Evolutionary conservation across 768 basidiomycete species (phyloP).

Genomic region (Collybia sordida): DNA sequence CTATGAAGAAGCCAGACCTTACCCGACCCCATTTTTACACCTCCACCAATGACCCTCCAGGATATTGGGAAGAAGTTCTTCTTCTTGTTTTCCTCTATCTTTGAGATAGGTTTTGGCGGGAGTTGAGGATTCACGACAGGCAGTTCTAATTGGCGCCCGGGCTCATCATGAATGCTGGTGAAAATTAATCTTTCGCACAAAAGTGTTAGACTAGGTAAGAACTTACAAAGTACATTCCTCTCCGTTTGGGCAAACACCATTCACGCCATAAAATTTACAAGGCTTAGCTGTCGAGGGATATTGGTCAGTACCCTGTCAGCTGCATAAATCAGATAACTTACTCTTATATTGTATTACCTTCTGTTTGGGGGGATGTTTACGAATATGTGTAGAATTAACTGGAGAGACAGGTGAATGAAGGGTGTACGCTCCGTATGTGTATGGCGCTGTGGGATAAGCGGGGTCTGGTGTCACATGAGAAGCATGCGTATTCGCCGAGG

Average conservation of each 20-base stretch:
- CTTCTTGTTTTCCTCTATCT: constrained; percentile 34
- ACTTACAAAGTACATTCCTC: constrained; percentile 60
- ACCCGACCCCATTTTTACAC: constrained; percentile 58
- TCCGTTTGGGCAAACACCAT: constrained; percentile 51
- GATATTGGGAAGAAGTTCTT: constrained; percentile 63
- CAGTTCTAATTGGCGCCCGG: constrained; percentile 9
- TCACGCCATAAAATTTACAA: constrained; percentile 53
- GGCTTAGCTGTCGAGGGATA: constrained; percentile 47
- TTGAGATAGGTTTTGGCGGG: constrained; percentile 16
- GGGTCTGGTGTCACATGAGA: constrained; percentile 17
- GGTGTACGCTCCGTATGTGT: constrained; percentile 8
- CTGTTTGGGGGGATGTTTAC: constrained; percentile 8
- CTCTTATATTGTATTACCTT: constrained; percentile 43
- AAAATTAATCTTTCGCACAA: constrained; percentile 4
- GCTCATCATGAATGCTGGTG: constrained; percentile 48
- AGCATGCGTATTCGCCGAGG: constrained; percentile 5
- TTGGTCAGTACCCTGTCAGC: too few relatives aligned
- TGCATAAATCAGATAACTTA: constrained; percentile 15
- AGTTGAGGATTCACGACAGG: constrained; percentile 9
- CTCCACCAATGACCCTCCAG: constrained; percentile 80
- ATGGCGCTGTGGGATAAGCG: constrained; percentile 12
- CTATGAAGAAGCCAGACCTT: neutral
- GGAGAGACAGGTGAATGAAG: constrained; percentile 7
- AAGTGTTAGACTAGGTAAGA: neutral
- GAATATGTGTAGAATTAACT: constrained; percentile 2